These are phyloP conservation scores for Cercospora zeina DNA, from an alignment of 2,329 filamentous ascomycete species.

Conservation along the genomic window DNA sequence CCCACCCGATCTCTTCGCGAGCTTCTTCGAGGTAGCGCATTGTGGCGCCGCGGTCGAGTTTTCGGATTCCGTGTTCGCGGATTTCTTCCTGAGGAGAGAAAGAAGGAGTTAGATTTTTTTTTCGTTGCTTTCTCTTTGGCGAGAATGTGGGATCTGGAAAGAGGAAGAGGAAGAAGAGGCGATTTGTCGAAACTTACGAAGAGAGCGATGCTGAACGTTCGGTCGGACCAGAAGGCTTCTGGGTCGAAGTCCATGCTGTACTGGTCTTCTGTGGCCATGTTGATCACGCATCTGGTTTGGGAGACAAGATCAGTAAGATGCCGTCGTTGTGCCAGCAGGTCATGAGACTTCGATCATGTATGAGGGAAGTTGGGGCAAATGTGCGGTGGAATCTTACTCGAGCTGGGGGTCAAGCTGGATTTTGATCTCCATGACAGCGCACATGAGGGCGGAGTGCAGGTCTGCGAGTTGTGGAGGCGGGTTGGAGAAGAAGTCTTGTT, in stretches of 20 bases:
- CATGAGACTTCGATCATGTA: not conserved
- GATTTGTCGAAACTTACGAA: conserved; percentile 3
- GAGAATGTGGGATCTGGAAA: not conserved
- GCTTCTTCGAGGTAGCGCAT: conserved; percentile 17
- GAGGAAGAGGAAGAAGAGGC: not conserved
- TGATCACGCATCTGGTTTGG: not conserved
- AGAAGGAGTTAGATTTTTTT: too few species aligned
- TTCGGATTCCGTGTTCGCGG: conserved; percentile 9
- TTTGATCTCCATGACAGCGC: conserved; percentile 18
- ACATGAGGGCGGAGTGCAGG: conserved; percentile 16
- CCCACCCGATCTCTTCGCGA: conserved; percentile 26
- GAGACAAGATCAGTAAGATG: not conserved
- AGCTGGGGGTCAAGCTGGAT: conserved; percentile 23
- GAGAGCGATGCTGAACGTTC: conserved; percentile 17
- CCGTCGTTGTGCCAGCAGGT: not conserved
- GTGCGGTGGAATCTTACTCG: conserved; percentile 12
- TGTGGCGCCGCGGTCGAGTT: not conserved
- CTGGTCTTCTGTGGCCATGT: conserved; percentile 11
- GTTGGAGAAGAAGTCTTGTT: conserved; percentile 21
- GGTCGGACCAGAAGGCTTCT: conserved; percentile 17
- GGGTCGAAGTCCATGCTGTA: conserved; percentile 20
- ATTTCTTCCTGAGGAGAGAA: not conserved
- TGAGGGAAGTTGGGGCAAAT: too few species aligned
- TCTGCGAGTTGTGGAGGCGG: conserved; percentile 14
- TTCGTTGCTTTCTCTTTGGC: too few species aligned